Conservation (phyloP, 768 basidiomycete genomes). For the Pisolithus marmoratus region DNA sequence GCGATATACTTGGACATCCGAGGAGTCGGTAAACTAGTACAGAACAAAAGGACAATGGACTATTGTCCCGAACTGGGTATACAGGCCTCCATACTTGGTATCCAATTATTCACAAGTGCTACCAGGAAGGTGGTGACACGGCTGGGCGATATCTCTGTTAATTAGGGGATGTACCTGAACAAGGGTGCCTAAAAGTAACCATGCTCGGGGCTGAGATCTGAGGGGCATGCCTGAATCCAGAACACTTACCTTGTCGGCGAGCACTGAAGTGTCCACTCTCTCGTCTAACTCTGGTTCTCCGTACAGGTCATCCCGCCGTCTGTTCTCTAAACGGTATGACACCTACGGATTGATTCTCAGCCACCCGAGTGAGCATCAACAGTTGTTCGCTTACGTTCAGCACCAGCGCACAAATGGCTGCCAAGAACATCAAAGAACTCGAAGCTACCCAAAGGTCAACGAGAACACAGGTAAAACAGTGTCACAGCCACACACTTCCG, state of each 20-base stretch:
- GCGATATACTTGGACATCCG: not conserved
- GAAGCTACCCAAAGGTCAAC: conserved; percentile 8
- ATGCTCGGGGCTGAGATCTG: not conserved
- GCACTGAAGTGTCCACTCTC: conserved; percentile 54
- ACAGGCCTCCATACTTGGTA: too few species aligned
- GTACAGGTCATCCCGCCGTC: conserved; percentile 44
- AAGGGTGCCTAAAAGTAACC: conserved; percentile 40
- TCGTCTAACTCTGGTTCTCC: conserved; percentile 44
- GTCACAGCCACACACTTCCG: conserved; percentile 6
- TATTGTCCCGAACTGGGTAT: too few species aligned
- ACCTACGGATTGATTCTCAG: conserved; percentile 30
- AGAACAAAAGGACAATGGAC: too few species aligned
- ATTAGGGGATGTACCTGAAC: conserved; percentile 49
- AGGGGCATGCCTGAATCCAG: not conserved
- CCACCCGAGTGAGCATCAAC: not conserved
- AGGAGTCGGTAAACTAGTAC: not conserved
- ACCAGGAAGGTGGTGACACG: too few species aligned
- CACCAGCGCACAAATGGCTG: conserved; percentile 11
- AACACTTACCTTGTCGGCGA: conserved; percentile 55
- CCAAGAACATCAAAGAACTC: conserved; percentile 20
- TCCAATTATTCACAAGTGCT: too few species aligned
- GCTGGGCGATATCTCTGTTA: not conserved
- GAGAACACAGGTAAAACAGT: not conserved
- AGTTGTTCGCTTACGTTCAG: conserved; percentile 13
- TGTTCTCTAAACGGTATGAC: conserved; percentile 61